Conservation (phyloP, 345 rosid genomes). For the Syzygium grande region DNA sequence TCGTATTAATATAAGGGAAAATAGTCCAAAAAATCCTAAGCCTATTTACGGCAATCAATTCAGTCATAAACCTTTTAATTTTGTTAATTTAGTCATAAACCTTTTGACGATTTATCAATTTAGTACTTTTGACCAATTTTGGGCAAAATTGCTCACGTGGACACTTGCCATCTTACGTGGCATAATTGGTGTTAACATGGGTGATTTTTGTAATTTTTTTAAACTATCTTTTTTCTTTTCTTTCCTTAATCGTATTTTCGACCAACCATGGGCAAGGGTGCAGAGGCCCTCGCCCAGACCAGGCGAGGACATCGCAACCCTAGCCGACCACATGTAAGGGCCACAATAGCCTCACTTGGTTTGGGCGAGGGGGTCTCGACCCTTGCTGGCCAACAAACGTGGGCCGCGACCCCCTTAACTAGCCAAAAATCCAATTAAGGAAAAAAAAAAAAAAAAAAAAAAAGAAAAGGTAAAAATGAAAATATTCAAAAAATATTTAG, state of each 20-base stretch:
- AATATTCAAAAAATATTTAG: neutral
- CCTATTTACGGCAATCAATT: neutral
- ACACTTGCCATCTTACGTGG: fast-evolving
- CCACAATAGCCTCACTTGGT: neutral
- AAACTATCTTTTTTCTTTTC: neutral
- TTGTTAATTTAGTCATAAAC: neutral
- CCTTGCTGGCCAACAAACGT: neutral
- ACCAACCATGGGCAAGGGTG: neutral
- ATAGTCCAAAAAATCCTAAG: neutral
- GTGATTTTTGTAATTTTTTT: neutral
- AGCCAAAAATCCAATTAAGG: neutral
- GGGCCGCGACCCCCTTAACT: neutral
- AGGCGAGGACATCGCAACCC: too few species aligned
- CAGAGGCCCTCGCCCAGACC: neutral
- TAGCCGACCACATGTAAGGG: too few species aligned
- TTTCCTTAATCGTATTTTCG: neutral
- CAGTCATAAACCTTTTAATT: neutral
- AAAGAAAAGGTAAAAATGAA: neutral
- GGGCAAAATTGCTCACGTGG: fast-evolving
- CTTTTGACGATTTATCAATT: too few species aligned
- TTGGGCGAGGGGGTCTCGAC: neutral
- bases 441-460: neutral
- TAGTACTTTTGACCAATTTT: neutral
- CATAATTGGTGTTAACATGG: fast-evolving
- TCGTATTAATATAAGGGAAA: neutral